Evolutionary conservation across 2,329 filamentous ascomycete species (phyloP).

Genomic region (Cladosporium phlei): DNA sequence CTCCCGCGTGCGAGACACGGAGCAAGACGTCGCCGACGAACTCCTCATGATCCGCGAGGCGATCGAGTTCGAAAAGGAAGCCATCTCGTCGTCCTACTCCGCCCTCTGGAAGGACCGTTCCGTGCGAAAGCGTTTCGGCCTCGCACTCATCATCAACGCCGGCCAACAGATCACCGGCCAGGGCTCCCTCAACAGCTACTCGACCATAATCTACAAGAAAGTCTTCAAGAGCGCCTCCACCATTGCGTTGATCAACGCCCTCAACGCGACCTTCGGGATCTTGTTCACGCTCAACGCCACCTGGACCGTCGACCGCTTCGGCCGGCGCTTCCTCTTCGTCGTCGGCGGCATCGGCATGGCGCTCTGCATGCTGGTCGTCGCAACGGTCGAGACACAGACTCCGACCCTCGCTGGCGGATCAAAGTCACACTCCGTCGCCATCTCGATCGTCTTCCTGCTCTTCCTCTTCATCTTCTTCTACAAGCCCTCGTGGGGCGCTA

Average conservation of each 20-base stretch:
- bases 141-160: slow-evolving; percentile 64
- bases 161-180: slow-evolving; percentile 70
- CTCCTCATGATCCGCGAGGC: slow-evolving; percentile 61
- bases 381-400: slow-evolving; percentile 54
- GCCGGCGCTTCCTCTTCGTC: slow-evolving; percentile 65
- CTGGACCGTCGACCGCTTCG: slow-evolving; percentile 37
- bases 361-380: slow-evolving; percentile 48
- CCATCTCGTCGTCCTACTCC: slow-evolving; percentile 57
- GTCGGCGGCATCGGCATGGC: slow-evolving; percentile 48
- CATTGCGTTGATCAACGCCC: slow-evolving; percentile 68
- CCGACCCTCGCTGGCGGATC: slow-evolving; percentile 48
- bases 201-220: slow-evolving; percentile 68
- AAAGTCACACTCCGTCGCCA: slow-evolving; percentile 58
- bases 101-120: slow-evolving; percentile 67
- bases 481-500: slow-evolving; percentile 66
- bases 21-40: slow-evolving; percentile 64
- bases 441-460: slow-evolving; percentile 60
- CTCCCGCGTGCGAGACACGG: slow-evolving; percentile 57
- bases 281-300: slow-evolving; percentile 55
- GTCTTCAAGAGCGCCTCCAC: slow-evolving; percentile 56
- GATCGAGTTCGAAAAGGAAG: slow-evolving; percentile 67
- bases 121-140: slow-evolving; percentile 60
- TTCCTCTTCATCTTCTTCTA: slow-evolving; percentile 31
- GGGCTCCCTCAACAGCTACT: slow-evolving; percentile 68
- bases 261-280: slow-evolving; percentile 69